Evolutionary conservation across 2,329 filamentous ascomycete genomes (phyloP).

Genomic region (Penicillium digitatum): DNA sequence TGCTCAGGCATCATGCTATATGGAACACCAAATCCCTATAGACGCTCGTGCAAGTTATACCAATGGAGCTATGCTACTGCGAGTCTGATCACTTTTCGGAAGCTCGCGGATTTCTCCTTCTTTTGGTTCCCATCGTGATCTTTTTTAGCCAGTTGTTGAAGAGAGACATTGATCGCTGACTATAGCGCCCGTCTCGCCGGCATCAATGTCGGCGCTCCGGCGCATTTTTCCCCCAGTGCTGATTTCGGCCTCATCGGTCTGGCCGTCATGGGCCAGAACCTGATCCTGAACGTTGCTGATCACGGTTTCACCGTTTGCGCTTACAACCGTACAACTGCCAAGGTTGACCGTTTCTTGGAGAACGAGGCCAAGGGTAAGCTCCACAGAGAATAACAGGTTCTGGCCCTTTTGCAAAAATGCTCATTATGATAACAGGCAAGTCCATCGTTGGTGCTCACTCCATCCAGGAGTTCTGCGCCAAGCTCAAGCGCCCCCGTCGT

Average conservation of each 20-base stretch:
- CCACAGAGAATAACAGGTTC: neutral
- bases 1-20: conserved; percentile 3
- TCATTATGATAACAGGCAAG: conserved; percentile 63
- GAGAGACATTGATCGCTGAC: conserved; percentile 40
- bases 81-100: conserved; percentile 8
- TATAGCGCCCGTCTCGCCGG: conserved; percentile 70
- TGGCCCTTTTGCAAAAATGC: neutral
- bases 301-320: conserved; percentile 95
- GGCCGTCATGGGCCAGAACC: conserved; percentile 85
- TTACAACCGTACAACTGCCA: conserved; percentile 97
- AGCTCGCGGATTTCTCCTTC: conserved; percentile 2
- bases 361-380: conserved; percentile 77
- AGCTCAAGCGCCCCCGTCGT: conserved; percentile 94
- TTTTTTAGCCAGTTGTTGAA: conserved; percentile 30
- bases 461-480: conserved; percentile 88
- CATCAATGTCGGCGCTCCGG: conserved; percentile 65
- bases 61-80: neutral
- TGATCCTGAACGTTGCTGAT: conserved; percentile 86
- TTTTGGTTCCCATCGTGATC: neutral
- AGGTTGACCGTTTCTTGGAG: conserved; percentile 90
- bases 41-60: conserved; percentile 4
- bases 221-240: conserved; percentile 58
- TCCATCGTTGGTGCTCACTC: conserved; percentile 89
- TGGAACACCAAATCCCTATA: neutral
- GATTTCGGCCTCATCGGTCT: conserved; percentile 91